Percentiles rank a stretch among this genome's conserved stretches.
phyloP scores from a whole-genome alignment of 805 yeast species.

The Nematodospora valgi region DNA sequence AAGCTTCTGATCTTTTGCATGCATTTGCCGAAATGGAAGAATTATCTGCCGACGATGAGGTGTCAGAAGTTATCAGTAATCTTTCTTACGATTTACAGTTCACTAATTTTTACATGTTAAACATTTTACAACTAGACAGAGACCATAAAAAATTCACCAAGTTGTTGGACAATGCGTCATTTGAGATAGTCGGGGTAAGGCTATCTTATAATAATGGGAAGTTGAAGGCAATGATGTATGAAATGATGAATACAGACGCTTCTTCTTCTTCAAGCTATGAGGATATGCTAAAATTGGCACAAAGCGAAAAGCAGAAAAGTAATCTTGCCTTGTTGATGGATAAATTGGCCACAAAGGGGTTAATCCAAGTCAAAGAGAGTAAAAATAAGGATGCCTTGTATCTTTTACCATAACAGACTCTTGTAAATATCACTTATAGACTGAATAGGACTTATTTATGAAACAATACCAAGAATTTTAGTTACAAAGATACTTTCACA shows the following conservation, averaged over 20 bases:
- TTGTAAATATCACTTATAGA: not conserved
- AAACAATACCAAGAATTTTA: too few relatives aligned
- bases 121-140: slow-evolving; percentile 27
- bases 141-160: slow-evolving; percentile 23
- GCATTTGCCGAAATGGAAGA: too few relatives aligned
- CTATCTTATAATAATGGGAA: too few relatives aligned
- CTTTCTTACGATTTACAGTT: slow-evolving; percentile 31
- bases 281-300: slow-evolving; percentile 14
- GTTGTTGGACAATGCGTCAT: slow-evolving; percentile 18
- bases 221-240: slow-evolving; percentile 11
- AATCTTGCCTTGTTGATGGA: slow-evolving; percentile 14
- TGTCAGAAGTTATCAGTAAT: slow-evolving; percentile 5
- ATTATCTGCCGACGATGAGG: too few relatives aligned
- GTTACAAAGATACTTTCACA: not conserved
- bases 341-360: slow-evolving; percentile 18
- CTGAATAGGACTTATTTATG: too few relatives aligned
- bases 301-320: slow-evolving; percentile 2
- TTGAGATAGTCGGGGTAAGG: slow-evolving; percentile 27
- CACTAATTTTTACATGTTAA: slow-evolving; percentile 22
- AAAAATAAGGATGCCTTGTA: slow-evolving; percentile 15
- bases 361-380: slow-evolving; percentile 19
- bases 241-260: slow-evolving; percentile 12
- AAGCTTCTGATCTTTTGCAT: too few relatives aligned
- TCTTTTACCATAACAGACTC: slow-evolving; percentile 11
- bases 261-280: slow-evolving; percentile 12